phyloP scores from a whole-genome alignment of 768 basidiomycete species.

The Crucibulum laeve region DNA sequence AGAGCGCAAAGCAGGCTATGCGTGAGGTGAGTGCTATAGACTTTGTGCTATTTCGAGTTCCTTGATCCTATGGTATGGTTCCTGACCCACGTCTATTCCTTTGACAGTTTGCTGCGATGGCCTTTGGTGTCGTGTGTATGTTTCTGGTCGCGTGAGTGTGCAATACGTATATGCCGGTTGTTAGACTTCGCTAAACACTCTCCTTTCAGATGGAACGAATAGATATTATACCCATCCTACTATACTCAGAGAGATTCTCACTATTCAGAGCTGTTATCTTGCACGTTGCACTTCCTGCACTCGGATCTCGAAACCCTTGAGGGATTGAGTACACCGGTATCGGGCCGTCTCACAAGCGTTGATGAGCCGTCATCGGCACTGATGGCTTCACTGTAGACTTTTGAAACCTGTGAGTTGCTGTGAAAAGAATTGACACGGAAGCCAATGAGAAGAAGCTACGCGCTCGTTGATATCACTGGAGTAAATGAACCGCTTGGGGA shows the following conservation, averaged over 20 bases:
- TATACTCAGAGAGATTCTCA: neutral
- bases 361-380: no score
- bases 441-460: no score
- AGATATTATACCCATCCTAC: neutral
- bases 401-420: no score
- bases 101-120: conserved; percentile 85
- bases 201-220: conserved; percentile 10
- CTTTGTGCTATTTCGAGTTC: conserved; percentile 8
- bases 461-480: no score
- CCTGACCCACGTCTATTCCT: conserved; percentile 4
- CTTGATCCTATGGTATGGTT: conserved; percentile 1
- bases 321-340: no score
- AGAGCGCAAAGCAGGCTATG: conserved; percentile 83
- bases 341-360: no score
- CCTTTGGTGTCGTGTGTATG: conserved; percentile 88
- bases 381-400: no score
- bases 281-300: no score
- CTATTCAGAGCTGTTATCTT: neutral
- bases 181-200: neutral
- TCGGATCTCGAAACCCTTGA: no score
- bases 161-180: no score
- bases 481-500: no score
- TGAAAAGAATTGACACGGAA: no score
- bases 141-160: conserved; percentile 88
- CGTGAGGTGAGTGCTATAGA: conserved; percentile 61